Conservation (phyloP, 1,284 basidiomycete genomes). For the Melanopsichium pennsylvanicum region DNA sequence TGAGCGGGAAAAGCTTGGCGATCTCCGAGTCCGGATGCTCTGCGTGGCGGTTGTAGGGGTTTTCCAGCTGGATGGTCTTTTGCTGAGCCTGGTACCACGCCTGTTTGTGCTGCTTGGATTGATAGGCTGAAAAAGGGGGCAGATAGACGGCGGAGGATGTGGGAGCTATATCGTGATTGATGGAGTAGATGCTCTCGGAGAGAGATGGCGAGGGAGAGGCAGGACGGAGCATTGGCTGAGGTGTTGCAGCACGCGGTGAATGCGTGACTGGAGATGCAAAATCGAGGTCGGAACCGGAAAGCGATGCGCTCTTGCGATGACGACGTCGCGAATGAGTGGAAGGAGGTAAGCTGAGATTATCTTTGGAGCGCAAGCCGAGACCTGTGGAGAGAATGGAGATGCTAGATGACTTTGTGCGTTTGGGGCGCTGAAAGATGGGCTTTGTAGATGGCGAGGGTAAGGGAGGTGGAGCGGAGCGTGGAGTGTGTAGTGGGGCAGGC, state of each 20-base stretch:
- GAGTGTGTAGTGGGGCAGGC: slow-evolving; percentile 7
- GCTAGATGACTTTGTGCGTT: slow-evolving; percentile 42
- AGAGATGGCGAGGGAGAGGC: slow-evolving; percentile 33
- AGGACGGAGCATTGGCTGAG: slow-evolving; percentile 17
- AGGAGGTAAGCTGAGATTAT: background rate
- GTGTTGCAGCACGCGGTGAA: slow-evolving; percentile 11
- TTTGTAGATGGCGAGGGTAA: slow-evolving; percentile 33
- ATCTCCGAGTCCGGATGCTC: slow-evolving; percentile 1
- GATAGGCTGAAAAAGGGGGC: background rate
- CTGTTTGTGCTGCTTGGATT: slow-evolving; percentile 39
- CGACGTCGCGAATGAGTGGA: background rate
- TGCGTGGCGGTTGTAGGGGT: slow-evolving; percentile 11
- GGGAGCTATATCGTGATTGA: background rate
- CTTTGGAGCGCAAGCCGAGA: slow-evolving; percentile 14
- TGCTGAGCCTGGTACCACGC: slow-evolving; percentile 50
- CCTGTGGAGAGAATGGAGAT: slow-evolving; percentile 41
- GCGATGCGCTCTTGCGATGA: slow-evolving; percentile 36
- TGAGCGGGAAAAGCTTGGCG: slow-evolving; percentile 32
- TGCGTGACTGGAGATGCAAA: slow-evolving; percentile 13
- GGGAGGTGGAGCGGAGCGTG: slow-evolving; percentile 27
- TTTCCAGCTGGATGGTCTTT: slow-evolving; percentile 41
- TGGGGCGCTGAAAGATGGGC: slow-evolving; percentile 21
- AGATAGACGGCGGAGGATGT: background rate
- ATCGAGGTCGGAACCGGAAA: slow-evolving; percentile 31
- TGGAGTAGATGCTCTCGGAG: slow-evolving; percentile 10